Evolutionary conservation across 495 filamentous ascomycete genomes (phyloP), one percentile per base, ranked within the genome.

Genomic region (Margaritispora aquatica): DNA sequence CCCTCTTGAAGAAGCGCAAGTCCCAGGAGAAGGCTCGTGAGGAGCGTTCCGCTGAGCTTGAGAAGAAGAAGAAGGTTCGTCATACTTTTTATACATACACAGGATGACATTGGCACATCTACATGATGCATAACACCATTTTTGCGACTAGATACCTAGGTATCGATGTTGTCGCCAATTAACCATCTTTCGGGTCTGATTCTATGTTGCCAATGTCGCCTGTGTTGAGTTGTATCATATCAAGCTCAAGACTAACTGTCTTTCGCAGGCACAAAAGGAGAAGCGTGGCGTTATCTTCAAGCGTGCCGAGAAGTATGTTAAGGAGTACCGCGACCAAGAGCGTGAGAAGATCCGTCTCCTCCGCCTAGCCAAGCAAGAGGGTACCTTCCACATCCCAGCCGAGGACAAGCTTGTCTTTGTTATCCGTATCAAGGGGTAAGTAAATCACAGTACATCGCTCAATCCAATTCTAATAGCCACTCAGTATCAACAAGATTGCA

Each of bases 161-260:
- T 73, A 88, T 91, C 94, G 69, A 97, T 98, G 94, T 76, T 96
- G 92, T 96, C 89, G 89, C 85, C 77, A 77, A 80, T 85, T 87
- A 95, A 68, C 92, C 92, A 97, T 97, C 94, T 98, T 98, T 98
- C 94, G 94, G 94, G 92, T 85, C 92, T 98, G 94, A 98, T 69
- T 56, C 51, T 60, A 60, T 59, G 56, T 54, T 21, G 23, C 55
- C 41, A 46, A 66, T 65, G 51, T 51, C 24, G 47, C 47, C 54
- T 64, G 58, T 64, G 24, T 67, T 26, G 55, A 54, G 64, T 19
- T 50, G 2, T n/a, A 34, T 13, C 5, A 34, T n/a, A 34, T 48
- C 44, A 11, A 19, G 26, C 15, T 23, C 22, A 54, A 23, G 26
- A 41, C 66, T 68, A 51, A 68, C 58, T 52, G n/a, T 46, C 27